A percentile compares a stretch with the other conserved stretches of the same genome.
These are phyloP conservation scores for Magnusiomyces ingens DNA, from an alignment of 1,139 yeast genomes.

Conservation along the genomic window DNA sequence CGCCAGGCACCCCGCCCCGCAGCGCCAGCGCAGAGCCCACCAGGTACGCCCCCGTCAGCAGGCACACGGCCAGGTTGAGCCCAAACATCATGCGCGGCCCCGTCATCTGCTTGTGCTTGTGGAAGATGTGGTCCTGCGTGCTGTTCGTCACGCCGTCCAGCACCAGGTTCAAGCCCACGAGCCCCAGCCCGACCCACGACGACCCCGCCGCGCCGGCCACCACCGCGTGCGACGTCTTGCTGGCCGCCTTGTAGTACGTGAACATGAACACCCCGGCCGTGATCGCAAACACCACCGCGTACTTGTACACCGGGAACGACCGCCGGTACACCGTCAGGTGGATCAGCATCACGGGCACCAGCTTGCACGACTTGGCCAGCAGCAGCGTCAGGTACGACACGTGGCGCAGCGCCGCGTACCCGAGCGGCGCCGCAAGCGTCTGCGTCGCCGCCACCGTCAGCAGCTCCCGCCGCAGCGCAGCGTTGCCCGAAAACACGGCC, in stretches of 20 bases:
- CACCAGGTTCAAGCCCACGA: conserved; percentile 57
- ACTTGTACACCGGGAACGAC: conserved; percentile 67
- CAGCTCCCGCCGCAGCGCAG: conserved; percentile 39
- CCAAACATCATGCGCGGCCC: conserved; percentile 89
- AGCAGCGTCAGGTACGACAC: conserved; percentile 82
- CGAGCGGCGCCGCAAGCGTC: conserved; percentile 73
- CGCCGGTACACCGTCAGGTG: conserved; percentile 70
- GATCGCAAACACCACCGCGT: conserved; percentile 65
- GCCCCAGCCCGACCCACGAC: conserved; percentile 48
- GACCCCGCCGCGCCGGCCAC: conserved; percentile 21
- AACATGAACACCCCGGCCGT: conserved; percentile 78
- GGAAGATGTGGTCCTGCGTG: conserved; percentile 81
- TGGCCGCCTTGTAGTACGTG: conserved; percentile 44
- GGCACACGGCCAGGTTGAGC: conserved; percentile 53
- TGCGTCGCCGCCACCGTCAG: conserved; percentile 67
- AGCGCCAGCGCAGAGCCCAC: conserved; percentile 46
- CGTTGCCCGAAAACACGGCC: conserved; percentile 9
- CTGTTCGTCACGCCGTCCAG: conserved; percentile 91
- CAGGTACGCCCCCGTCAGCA: conserved; percentile 37
- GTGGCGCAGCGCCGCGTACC: conserved; percentile 67
- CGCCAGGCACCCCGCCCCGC: not conserved
- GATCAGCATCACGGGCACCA: conserved; percentile 85
- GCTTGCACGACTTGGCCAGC: conserved; percentile 86
- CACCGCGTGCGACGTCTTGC: conserved; percentile 3
- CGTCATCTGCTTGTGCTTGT: conserved; percentile 40